Evolutionary conservation across 2,329 filamentous ascomycete species (phyloP), one percentile per base, ranked within the genome.

Genomic region (Endoconidiophora laricicola): DNA sequence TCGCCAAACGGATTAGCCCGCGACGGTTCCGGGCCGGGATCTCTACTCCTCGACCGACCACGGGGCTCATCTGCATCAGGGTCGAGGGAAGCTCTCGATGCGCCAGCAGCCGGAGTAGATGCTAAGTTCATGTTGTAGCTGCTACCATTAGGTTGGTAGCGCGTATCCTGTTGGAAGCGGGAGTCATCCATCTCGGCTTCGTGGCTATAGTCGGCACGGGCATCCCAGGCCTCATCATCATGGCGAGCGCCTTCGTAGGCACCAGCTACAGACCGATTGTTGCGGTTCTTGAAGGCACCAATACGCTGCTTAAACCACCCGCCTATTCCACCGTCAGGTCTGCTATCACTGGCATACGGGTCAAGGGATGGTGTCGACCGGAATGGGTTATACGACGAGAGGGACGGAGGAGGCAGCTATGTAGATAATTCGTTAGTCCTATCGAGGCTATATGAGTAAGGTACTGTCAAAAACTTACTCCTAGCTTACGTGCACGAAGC

Each of bases 141-240:
- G 41, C 62, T 62, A 49, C 63, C 66, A 55, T 64, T 66, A 61
- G 61, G 46, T 61, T 53, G 47, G 14, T 49, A 46, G 9, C 42
- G n/a, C 9, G 51, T 53, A 43, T 49, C 46, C 29, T 53, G 49
- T 16, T 49, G 46, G 40, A 52, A 43, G 7, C 51, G 51, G 22
- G 16, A 7, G 9, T 53, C 47, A 16, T 49, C 51, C 18, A 49
- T 29, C 20, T 53, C 51, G 26, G 46, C 43, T 29, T 53, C 52
- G 40, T 68, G 66, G 2, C 74, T 75, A 60, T 80, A 79, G 59
- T 82, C 79, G 16, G 80, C 76, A 53, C 83, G 71, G 55, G 83
- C 66, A 65, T 91, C 85, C 86, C 86, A 94, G 2, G 85, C 84
- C 60, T 88, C 84, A 61, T 93, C 86, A 43, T 86, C 63, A 53